Base-by-base conservation (phyloP, 2,329 filamentous ascomycete species). In the Fusarium circinatum region DNA sequence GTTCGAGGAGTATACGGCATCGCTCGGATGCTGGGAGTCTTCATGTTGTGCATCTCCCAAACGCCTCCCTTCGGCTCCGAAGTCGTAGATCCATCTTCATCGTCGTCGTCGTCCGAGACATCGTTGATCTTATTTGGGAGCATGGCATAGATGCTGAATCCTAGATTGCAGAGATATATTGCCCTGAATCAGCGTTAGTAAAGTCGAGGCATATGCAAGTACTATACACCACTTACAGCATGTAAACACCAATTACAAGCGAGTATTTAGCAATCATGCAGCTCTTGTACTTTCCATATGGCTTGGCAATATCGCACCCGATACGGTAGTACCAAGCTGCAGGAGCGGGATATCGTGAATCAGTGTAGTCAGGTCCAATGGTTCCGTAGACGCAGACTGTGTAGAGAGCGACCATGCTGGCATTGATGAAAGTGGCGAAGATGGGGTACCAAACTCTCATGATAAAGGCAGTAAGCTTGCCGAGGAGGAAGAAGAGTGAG, bases 311-410 rank as follows among this genome's bases (percentile, higher is more conserved):
- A 60, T 82, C 85, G 83, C 93, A 96, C 70, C 89, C 89, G 80
- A 92, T 90, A 61, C 88, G 88, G 75, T 95, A 89, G 80, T 95
- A 95, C 93, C 93, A 96, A 12, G 92, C 88, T 32, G 89, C 86
- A 32, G 86, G 85, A 76, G 91, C 90, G 10, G 88, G 88, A 76
- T 91, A 88, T 48, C 85, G 81, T 11, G 89, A 83, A 81, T 96
- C 93, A 73, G 89, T 89, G 78, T 91, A 89, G 82, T 96, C 93
- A 36, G 92, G 91, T 17, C 91, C 91, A 61, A 92, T 90, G 81
- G 95, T 93, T 55, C 92, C 91, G 80, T 91, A 90, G 67, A 92
- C 83, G 81, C 90, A 92, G 76, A 90, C 87, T 48, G 87, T 83
- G 85, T 92, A 95, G 48, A 95, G 84, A 7, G 83, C 87, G 26